A percentile compares a stretch with the other conserved stretches of the same genome.
Evolutionary conservation across 1,284 basidiomycete genomes (phyloP).

Genomic region (Leccinum fuscescens): DNA sequence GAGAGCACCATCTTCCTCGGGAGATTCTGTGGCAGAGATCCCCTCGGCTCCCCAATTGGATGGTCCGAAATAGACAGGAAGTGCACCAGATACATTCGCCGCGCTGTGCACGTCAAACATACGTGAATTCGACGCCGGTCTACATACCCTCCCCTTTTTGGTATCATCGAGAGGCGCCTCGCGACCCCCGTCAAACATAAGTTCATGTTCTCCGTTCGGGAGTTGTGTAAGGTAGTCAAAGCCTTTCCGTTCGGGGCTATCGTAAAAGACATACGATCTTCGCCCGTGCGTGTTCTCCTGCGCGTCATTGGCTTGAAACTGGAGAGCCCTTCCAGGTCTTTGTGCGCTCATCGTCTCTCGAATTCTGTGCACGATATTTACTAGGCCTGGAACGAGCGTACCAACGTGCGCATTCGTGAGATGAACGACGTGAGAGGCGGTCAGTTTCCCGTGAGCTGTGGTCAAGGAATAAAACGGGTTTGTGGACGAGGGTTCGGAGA

Average conservation of each 20-base stretch:
- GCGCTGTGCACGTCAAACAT: slow-evolving; percentile 41
- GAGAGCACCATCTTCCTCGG: not conserved
- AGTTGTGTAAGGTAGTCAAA: slow-evolving; percentile 79
- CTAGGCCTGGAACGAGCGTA: slow-evolving; percentile 64
- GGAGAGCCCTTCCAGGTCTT: slow-evolving; percentile 44
- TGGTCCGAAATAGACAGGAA: slow-evolving; percentile 48
- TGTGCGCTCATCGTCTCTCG: slow-evolving; percentile 71
- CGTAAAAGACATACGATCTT: slow-evolving; percentile 61
- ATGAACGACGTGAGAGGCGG: slow-evolving; percentile 64
- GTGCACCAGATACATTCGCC: slow-evolving; percentile 45
- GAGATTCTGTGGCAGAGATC: slow-evolving; percentile 5
- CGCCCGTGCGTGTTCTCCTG: slow-evolving; percentile 31
- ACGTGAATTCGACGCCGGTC: slow-evolving; percentile 41
- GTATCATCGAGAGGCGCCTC: slow-evolving; percentile 28
- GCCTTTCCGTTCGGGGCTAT: slow-evolving; percentile 35
- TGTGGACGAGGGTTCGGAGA: slow-evolving; percentile 30
- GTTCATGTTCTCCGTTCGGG: slow-evolving; percentile 45
- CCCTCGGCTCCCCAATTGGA: slow-evolving; percentile 38
- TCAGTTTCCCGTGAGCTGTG: slow-evolving; percentile 57
- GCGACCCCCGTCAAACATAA: slow-evolving; percentile 63
- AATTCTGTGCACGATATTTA: slow-evolving; percentile 53
- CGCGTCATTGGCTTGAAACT: slow-evolving; percentile 27
- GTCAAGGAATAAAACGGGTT: slow-evolving; percentile 40
- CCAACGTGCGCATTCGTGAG: slow-evolving; percentile 79
- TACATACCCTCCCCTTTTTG: slow-evolving; percentile 31